Base-by-base conservation (phyloP, 2,329 filamentous ascomycete genomes). In the Xylogone sp. region DNA sequence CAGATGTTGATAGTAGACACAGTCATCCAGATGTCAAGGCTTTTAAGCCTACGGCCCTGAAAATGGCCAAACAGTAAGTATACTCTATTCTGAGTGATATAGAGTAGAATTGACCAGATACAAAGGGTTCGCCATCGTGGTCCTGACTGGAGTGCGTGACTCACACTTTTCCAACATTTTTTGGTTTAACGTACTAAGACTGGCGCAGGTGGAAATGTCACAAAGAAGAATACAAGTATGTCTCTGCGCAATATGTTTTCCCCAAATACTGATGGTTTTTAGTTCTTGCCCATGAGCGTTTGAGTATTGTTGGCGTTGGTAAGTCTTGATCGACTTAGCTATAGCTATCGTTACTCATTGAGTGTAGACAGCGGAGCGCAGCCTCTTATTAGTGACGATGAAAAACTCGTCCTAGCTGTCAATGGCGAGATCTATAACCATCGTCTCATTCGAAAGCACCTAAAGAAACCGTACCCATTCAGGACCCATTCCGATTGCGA, bases 341-440 rank as follows among this genome's bases (percentile, higher is more conserved):
- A 43, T 42, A 51, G 21, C 13, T 16, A 42, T 39, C 29, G 42
- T 31, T 27, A 13, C 47, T 53, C 29, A 53, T 22, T 44, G n/a
- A 42, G 9, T 49, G 58, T 69, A 93, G 93, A 97, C 71, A 93
- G 89, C 65, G 94, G 94, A 69, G 93, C 94, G 48, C 94, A 99
- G 75, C 94, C 94, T 58, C 80, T 99, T 60, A 87, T 93, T 78
- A 97, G 91, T 77, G 84, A 90, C 61, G 93, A 97, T 70, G 87
- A 85, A 59, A 87, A 80, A 64, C 86, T 99, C 65, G 86, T 93
- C 58, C 84, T 99, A 55, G 93, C 94, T 59, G 94, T 97, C 83
- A 99, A 99, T 73, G 94, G 94, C 74, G 94, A 99, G 72, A 99
- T 99, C 70, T 99, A 99, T 82, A 99, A 99, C 84, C 94, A 99